Evolutionary conservation across 164 flowering plant genomes (phyloP).

Genomic region (Annona cherimola): DNA sequence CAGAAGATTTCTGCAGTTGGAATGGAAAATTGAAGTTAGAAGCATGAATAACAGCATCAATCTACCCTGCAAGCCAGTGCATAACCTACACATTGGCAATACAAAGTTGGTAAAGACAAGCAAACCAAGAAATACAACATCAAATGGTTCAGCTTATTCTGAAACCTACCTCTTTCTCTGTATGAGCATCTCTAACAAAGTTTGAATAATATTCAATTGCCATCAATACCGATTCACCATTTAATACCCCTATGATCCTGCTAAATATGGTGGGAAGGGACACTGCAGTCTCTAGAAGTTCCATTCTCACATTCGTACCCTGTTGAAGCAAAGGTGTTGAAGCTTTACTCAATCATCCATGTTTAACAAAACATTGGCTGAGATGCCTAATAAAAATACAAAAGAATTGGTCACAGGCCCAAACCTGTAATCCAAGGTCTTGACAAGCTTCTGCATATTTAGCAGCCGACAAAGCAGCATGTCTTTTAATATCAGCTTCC

Average conservation of each 20-base stretch:
- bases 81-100: background rate
- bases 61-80: background rate
- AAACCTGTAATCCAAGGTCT: conserved; percentile 93
- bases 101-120: background rate
- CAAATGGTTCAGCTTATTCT: background rate
- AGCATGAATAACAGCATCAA: background rate
- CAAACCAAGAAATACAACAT: background rate
- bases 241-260: conserved; percentile 58
- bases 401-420: conserved; percentile 5
- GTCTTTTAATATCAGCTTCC: conserved; percentile 86
- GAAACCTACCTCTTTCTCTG: conserved; percentile 66
- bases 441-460: conserved; percentile 91
- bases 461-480: conserved; percentile 76
- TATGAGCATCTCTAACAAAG: conserved; percentile 81
- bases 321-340: conserved; percentile 23
- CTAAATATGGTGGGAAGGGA: conserved; percentile 72
- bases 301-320: conserved; percentile 81
- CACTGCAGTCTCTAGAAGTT: conserved; percentile 82
- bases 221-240: conserved; percentile 52
- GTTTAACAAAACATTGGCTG: background rate
- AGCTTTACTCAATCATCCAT: background rate
- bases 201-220: conserved; percentile 79
- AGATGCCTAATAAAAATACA: background rate
- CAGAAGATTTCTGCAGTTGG: conserved; percentile 49
- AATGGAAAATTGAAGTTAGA: background rate